Percentiles rank a stretch among this genome's conserved stretches.
These are phyloP conservation scores for Aechmea fasciata DNA, from an alignment of 176 grass and related monocot genomes.

Conservation along the genomic window DNA sequence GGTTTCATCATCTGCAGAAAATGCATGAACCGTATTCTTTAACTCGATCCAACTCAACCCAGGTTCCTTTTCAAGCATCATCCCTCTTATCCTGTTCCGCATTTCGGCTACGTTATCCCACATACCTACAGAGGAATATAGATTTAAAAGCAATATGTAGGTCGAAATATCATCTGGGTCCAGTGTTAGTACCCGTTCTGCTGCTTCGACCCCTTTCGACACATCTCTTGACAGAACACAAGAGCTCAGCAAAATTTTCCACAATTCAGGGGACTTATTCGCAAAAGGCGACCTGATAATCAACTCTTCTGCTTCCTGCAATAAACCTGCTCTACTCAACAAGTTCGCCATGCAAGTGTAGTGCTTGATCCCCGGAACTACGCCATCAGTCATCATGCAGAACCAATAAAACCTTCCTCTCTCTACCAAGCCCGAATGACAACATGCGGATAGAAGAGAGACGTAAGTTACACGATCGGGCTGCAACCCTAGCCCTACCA, in stretches of 20 bases:
- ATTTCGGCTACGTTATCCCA: conserved; percentile 58
- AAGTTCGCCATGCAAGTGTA: conserved; percentile 89
- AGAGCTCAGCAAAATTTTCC: conserved; percentile 78
- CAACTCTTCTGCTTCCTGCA: conserved; percentile 61
- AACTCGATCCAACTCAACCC: conserved; percentile 73
- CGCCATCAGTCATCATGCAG: conserved; percentile 60
- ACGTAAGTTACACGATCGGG: conserved; percentile 85
- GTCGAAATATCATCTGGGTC: conserved; percentile 63
- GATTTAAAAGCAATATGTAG: conserved; percentile 75
- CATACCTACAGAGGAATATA: conserved; percentile 60
- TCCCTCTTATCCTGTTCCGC: conserved; percentile 56
- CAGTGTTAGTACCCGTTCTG: conserved; percentile 32
- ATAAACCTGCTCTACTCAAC: conserved; percentile 51
- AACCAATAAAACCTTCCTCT: conserved; percentile 89
- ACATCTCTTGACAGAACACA: conserved; percentile 57
- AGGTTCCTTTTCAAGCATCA: conserved; percentile 63
- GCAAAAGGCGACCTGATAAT: conserved; percentile 47
- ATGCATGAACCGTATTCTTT: conserved; percentile 38
- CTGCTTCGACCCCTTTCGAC: conserved; percentile 38
- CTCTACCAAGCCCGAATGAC: conserved; percentile 50
- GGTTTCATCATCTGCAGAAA: conserved; percentile 41
- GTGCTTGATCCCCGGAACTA: conserved; percentile 61
- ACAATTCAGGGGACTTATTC: conserved; percentile 56
- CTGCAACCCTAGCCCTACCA: conserved; percentile 44
- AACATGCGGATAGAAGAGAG: conserved; percentile 75